Evolutionary conservation across 2,329 filamentous ascomycete species (phyloP), one percentile per base, ranked within the genome.

Genomic region (Colletotrichum filicis): DNA sequence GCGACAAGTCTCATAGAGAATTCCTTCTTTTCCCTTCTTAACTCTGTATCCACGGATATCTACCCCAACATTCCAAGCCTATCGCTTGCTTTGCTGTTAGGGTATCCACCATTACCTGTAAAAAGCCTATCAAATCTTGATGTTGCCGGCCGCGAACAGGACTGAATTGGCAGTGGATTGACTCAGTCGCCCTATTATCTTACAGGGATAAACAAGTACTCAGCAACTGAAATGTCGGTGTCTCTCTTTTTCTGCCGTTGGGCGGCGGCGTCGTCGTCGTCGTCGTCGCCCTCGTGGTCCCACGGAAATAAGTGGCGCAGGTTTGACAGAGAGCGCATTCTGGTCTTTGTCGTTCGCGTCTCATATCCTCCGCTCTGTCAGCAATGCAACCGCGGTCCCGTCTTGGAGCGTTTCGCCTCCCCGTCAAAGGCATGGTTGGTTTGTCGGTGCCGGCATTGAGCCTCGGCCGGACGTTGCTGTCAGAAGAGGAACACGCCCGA

Each of bases 401-500:
- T n/a, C 65, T 22, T 53, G 52, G 32, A 28, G 67, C 24, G 59
- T 69, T 73, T 69, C 59, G 70, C 70, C 65, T 56, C 64, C 42
- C 66, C 35, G 37, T 53, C 59, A 53, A 68, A 49, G 65, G 52
- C 64, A 56, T 49, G 24, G 26, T 46, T n/a, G 26, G 8, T n/a
- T 42, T 19, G 49, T 46, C 70, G 46, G 59, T 26, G 30, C 24
- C 61, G 37, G 49, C n/a, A 58, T 62, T 14, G 58, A 69, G 56
- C 70, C 66, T 73, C 66, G 55, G 70, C 66, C 70, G 70, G 70
- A 60, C n/a, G 53, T 56, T 60, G 70, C 30, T 59, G 66, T 70
- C 60, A 63, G 58, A 73, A 65, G 26, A 65, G 60, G 60, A 37
- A n/a, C 46, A 60, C 22, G 19, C 35, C 42, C 69, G 53, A 68